phyloP scores from a whole-genome alignment of 129 eudicot genomes.

The Lactuca saligna region DNA sequence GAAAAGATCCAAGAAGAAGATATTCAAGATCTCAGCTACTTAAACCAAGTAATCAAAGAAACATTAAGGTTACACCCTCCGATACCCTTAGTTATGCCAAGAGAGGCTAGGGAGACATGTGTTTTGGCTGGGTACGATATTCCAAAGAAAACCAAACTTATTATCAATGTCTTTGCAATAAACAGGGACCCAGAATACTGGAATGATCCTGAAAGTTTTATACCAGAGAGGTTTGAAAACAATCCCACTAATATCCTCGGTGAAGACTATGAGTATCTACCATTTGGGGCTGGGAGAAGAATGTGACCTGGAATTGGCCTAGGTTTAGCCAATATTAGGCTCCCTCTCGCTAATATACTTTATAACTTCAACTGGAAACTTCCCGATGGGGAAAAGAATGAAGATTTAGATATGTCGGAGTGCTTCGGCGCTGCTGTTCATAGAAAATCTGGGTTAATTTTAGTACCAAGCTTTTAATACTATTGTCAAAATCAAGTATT shows the following conservation, averaged over 20 bases:
- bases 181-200: constrained; percentile 24
- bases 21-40: constrained; percentile 26
- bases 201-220: constrained; percentile 36
- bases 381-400: constrained; percentile 19
- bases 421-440: constrained; percentile 35
- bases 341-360: constrained; percentile 32
- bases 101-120: constrained; percentile 24
- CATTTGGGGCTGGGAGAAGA: constrained; percentile 44
- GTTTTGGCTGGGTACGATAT: constrained; percentile 28
- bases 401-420: constrained; percentile 35
- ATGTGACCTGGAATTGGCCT: constrained; percentile 32
- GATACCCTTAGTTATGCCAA: constrained; percentile 28
- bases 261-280: constrained; percentile 27
- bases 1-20: constrained; percentile 27
- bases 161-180: constrained; percentile 31
- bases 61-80: constrained; percentile 35
- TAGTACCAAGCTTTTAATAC: constrained; percentile 9
- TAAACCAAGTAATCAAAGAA: constrained; percentile 40
- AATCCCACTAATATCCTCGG: constrained; percentile 12
- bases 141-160: constrained; percentile 29
- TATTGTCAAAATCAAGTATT: too few relatives aligned
- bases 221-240: constrained; percentile 37
- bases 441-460: constrained; percentile 17
- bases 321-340: constrained; percentile 31
- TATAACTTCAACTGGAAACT: constrained; percentile 43